Conservation (phyloP, 192 early-diverging fungal species). For the Glomus cerebriforme region DNA sequence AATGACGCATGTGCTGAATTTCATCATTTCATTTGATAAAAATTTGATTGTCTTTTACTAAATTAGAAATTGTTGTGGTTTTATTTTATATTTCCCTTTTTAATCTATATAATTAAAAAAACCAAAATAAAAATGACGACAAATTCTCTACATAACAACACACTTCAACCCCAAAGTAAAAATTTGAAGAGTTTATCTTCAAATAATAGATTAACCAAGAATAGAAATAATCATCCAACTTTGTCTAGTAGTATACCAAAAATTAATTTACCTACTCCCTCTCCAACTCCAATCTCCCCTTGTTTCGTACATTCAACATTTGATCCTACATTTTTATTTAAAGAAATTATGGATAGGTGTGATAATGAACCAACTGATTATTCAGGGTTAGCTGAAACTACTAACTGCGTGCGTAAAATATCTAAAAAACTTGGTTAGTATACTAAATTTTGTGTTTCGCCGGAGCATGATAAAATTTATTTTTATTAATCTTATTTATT, state of each 20-base stretch:
- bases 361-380: conserved; percentile 16
- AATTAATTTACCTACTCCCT: conserved; percentile 12
- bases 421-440: conserved; percentile 70
- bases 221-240: background rate
- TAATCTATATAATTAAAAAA: background rate
- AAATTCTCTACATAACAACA: background rate
- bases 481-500: no score
- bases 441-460: no score
- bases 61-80: background rate
- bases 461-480: no score
- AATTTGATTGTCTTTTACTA: background rate
- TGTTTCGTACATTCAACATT: conserved; percentile 27
- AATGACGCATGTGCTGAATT: no score
- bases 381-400: conserved; percentile 60
- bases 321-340: background rate
- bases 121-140: background rate
- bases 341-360: background rate
- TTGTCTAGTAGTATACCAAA: background rate
- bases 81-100: background rate
- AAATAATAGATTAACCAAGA: background rate
- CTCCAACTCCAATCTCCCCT: conserved; percentile 19
- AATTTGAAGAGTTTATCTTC: background rate
- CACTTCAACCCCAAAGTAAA: background rate
- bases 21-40: no score
- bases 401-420: conserved; percentile 68